Conservation (phyloP, 352 stramenopile genomes). For the Pythium vanterpoolii region DNA sequence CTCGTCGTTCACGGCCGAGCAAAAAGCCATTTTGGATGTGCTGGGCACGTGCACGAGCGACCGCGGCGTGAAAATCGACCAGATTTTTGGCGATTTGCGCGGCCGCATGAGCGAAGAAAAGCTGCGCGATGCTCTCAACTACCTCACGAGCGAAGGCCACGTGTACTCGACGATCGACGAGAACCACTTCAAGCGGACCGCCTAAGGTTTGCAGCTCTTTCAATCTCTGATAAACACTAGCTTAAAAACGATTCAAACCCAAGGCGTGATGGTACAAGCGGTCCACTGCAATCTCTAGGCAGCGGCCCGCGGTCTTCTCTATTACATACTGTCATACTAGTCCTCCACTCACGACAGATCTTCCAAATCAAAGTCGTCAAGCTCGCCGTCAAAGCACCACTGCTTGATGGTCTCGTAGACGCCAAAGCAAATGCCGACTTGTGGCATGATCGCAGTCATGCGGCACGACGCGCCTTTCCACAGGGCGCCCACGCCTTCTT, state of each 20-base stretch:
- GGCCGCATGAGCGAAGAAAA: slow-evolving; percentile 66
- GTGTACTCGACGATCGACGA: slow-evolving; percentile 92
- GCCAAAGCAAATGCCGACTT: slow-evolving; percentile 80
- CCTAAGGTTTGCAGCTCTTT: slow-evolving; percentile 29
- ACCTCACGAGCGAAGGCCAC: slow-evolving; percentile 85
- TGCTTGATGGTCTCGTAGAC: slow-evolving; percentile 85
- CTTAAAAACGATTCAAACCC: not conserved
- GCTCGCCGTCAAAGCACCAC: slow-evolving; percentile 60
- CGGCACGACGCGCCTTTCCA: slow-evolving; percentile 72
- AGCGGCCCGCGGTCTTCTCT: not conserved
- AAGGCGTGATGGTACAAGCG: not conserved
- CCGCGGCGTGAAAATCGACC: slow-evolving; percentile 75
- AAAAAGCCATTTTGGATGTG: slow-evolving; percentile 79
- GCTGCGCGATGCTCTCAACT: slow-evolving; percentile 65
- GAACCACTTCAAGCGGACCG: slow-evolving; percentile 88
- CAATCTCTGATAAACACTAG: not conserved
- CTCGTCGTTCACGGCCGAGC: slow-evolving; percentile 68
- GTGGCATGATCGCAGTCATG: slow-evolving; percentile 71
- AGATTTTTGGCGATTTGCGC: slow-evolving; percentile 64
- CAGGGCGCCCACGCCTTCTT: slow-evolving; percentile 53
- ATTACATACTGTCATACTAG: slow-evolving; percentile 1
- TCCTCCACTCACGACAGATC: slow-evolving; percentile 20
- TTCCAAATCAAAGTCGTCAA: slow-evolving; percentile 66
- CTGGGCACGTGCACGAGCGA: slow-evolving; percentile 68
- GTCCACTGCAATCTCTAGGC: not conserved